phyloP scores from a whole-genome alignment of 129 eudicot species.

The Kitagawia praeruptora region DNA sequence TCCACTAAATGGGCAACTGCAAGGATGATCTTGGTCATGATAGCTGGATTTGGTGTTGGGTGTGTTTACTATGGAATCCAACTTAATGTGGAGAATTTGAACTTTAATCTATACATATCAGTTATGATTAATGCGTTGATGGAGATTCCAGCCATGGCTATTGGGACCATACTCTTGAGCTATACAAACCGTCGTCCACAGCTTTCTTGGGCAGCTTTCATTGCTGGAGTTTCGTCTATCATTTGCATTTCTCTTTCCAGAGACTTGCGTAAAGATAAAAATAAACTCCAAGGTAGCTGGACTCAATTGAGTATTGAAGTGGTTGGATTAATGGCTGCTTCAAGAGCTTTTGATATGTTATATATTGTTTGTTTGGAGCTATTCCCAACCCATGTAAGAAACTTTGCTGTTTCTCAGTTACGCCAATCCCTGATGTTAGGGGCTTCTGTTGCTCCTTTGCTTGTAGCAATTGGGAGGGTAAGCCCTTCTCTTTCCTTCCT shows the following conservation, averaged over 20 bases:
- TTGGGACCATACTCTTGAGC: conserved; percentile 23
- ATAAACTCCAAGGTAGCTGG: not conserved
- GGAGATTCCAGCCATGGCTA: conserved; percentile 40
- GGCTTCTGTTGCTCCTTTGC: conserved; percentile 32
- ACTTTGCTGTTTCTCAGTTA: conserved; percentile 31
- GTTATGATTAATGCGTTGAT: conserved; percentile 25
- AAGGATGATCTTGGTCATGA: conserved; percentile 21
- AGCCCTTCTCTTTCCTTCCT: conserved; percentile 26
- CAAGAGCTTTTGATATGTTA: conserved; percentile 31
- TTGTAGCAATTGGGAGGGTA: conserved; percentile 31
- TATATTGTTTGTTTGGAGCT: conserved; percentile 28
- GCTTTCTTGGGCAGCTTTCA: conserved; percentile 16
- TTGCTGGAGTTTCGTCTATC: conserved; percentile 27
- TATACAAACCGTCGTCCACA: conserved; percentile 13
- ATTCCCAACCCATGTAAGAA: conserved; percentile 39
- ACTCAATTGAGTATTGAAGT: conserved; percentile 30
- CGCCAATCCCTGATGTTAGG: conserved; percentile 38
- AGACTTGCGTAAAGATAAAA: not conserved
- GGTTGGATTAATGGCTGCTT: conserved; percentile 21
- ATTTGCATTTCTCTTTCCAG: conserved; percentile 18
- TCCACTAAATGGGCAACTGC: conserved; percentile 27
- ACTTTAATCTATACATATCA: conserved; percentile 25
- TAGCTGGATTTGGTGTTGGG: conserved; percentile 32
- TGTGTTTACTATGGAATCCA: conserved; percentile 36
- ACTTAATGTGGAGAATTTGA: conserved; percentile 29